Evolutionary conservation across 768 basidiomycete species (phyloP), one percentile per base, ranked within the genome.

Genomic region (Amanita molliuscula): DNA sequence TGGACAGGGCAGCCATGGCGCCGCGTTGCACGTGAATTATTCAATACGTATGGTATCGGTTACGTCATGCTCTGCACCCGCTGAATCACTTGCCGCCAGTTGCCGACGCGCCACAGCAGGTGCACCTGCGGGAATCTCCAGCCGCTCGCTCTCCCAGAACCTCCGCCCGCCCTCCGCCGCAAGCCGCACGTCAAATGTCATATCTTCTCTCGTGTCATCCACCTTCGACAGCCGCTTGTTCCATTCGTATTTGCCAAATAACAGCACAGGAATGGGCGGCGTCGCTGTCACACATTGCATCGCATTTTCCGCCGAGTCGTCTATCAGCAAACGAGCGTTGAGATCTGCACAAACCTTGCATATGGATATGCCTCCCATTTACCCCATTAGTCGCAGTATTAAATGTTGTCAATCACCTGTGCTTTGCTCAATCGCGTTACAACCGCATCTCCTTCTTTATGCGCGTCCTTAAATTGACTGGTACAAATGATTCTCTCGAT

Each of bases 261-360:
- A 70, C 35, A 90, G 62, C 26, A 84, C 81, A 2, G 72, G 76
- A 11, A 75, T 76, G 1, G 76, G 72, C n/a, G 71, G 67, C 16
- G 61, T 56, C 29, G 73, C 68, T 4, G 63, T 70, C 0, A 70
- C 73, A 54, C 81, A 81, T 50, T 78, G 72, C 23, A 84, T 55
- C 33, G 82, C 84, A 62, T 90, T 89, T 63, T 90, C 88, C 36
- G 82, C 58, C 5, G 86, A 88, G 66, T 91, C 88, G 62, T 91
- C 88, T 51, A 91, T 79, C 47, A 91, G 67, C 34, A 88, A 60
- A 35, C 72, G 70, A 9, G 87, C 83, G 13, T 73, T 73, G 15
- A 89, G 65, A 52, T 77, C 70, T 29, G 75, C 65, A 59, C 86
- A 84, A 41, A 88, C 77, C 81, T 85, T 85, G 54, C 11, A 42